phyloP scores from a whole-genome alignment of 768 basidiomycete genomes.

The Panaeolus papilionaceus region DNA sequence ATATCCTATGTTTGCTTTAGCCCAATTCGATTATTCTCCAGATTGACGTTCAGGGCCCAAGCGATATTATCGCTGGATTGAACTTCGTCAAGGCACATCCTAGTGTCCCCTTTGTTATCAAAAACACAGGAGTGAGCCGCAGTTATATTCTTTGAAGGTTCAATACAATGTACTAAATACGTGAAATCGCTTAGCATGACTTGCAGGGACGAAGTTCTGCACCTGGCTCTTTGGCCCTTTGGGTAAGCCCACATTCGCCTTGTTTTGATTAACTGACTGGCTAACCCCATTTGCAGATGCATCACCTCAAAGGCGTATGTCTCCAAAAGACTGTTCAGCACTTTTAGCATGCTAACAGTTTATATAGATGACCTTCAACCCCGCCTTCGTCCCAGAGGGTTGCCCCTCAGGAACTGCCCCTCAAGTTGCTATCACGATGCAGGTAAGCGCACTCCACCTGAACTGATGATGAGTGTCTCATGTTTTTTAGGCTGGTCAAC shows the following conservation, averaged over 20 bases:
- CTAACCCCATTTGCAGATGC: not conserved
- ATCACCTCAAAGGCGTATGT: not conserved
- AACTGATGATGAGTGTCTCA: not conserved
- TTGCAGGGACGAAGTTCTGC: not conserved
- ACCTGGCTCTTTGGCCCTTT: not conserved
- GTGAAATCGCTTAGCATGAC: not conserved
- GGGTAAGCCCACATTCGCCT: not conserved
- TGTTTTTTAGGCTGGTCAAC: slow-evolving; percentile 41
- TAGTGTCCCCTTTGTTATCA: not conserved
- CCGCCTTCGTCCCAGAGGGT: not conserved
- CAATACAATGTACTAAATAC: not conserved
- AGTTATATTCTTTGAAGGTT: not conserved
- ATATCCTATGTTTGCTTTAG: not conserved
- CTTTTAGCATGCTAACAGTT: not conserved
- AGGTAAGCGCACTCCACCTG: no score
- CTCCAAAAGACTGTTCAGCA: not conserved
- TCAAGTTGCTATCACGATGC: not conserved
- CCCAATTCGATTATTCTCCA: slow-evolving; percentile 5
- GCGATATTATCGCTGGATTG: slow-evolving; percentile 31
- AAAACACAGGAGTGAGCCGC: not conserved
- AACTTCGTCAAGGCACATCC: slow-evolving; percentile 22
- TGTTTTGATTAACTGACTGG: not conserved
- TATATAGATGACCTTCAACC: not conserved
- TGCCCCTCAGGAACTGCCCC: not conserved
- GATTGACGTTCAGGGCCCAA: slow-evolving; percentile 29